Base-by-base conservation (phyloP, 805 yeast species). In the Saccharomyces mikatae region DNA sequence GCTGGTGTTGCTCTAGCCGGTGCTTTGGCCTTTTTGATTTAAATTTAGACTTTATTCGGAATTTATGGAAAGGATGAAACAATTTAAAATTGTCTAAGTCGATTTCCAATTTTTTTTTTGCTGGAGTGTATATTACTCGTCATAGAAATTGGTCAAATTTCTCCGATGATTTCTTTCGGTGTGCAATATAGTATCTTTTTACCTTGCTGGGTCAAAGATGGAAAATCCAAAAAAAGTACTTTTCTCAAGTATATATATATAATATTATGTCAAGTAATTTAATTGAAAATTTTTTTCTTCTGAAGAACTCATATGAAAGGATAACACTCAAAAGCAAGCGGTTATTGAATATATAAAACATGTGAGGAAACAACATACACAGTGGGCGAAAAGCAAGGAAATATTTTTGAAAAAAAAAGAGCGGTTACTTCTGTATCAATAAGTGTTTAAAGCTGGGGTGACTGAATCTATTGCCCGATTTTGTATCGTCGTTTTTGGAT, bases 1-100 rank as follows among this genome's bases (percentile, higher is more conserved):
- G 56, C 58, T 8, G 69, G 68, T 56, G 69, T 66, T 22, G 69
- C 63, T 21, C 59, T 63, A 4, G 69, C 69, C 28, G 70, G 70
- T 57, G 67, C 65, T 47, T 57, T 60, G 44, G 69, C 68, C 49
- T 58, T 64, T 49, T 56, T 66, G 56, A 54, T 64, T 48, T 66
- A 53, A 36, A 21, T 36, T 8, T 36, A 36, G 44, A 36, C 44
- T 36, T 36, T 36, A 3, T 36, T 17, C 8, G 22, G 44, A 17
- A 36, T 17, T 8, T 24, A 36, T 36, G 8, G 44, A 36, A 36
- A 36, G 44, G 4, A 31, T 4, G 14, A 13, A 31, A 6, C 31
- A 29, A 29, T 29, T 3, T 13, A 29, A 9, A 8, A 10, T 29
- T 10, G 13, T 13, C 31, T 28, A 5, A 6, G 29, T 28, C 29